These are phyloP conservation scores for Aspergillus sparsus DNA, from an alignment of 495 filamentous ascomycete genomes.

Conservation along the genomic window DNA sequence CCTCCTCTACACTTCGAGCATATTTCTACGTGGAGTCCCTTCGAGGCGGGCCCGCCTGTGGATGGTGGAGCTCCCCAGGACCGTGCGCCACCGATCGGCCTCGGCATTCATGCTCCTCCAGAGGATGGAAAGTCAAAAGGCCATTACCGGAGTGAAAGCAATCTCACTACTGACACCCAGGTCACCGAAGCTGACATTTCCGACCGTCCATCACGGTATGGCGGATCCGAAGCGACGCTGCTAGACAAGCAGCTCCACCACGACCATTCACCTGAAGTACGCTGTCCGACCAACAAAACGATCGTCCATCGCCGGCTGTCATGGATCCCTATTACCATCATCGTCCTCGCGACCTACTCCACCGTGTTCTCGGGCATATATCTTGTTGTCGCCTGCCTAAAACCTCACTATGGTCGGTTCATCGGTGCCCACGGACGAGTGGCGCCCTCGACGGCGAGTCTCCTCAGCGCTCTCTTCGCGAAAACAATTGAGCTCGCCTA, in stretches of 20 bases:
- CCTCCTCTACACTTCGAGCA: background rate
- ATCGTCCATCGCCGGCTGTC: slow-evolving; percentile 45
- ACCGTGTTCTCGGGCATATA: slow-evolving; percentile 66
- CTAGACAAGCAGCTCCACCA: background rate
- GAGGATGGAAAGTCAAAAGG: too few species aligned
- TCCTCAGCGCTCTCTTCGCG: slow-evolving; percentile 64
- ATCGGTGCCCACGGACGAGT: slow-evolving; percentile 53
- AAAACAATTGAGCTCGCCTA: slow-evolving; percentile 77
- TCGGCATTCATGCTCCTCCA: slow-evolving; percentile 5
- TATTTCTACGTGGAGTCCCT: background rate
- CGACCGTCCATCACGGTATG: slow-evolving; percentile 6
- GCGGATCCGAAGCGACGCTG: slow-evolving; percentile 3
- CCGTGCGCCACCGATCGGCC: slow-evolving; percentile 1
- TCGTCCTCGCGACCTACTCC: slow-evolving; percentile 65
- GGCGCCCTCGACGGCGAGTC: slow-evolving; percentile 55
- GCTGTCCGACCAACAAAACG: slow-evolving; percentile 10
- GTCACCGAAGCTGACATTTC: background rate
- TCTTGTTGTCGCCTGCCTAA: slow-evolving; percentile 56
- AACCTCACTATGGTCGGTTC: slow-evolving; percentile 58
- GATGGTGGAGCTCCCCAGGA: background rate
- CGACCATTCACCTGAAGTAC: background rate
- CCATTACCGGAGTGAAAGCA: slow-evolving; percentile 6
- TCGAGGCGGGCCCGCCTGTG: background rate
- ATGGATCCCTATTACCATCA: slow-evolving; percentile 59
- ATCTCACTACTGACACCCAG: background rate